These are phyloP conservation scores for Ophiostoma novo-ulmi DNA, from an alignment of 2,329 filamentous ascomycete species.

Conservation along the genomic window DNA sequence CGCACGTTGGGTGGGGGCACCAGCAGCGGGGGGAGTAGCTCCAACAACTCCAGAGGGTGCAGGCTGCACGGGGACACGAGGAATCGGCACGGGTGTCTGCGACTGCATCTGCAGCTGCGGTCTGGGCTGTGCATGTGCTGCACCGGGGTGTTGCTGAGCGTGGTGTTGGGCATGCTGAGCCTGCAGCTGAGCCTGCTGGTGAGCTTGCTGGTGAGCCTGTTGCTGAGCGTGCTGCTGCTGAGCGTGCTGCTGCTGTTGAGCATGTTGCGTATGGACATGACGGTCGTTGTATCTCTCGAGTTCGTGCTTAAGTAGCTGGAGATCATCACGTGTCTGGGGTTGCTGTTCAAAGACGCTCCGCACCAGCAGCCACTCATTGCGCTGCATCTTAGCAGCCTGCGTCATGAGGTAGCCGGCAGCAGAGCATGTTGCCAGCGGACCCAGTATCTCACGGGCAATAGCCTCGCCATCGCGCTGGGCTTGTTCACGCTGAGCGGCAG, in stretches of 20 bases:
- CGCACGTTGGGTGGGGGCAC: not conserved
- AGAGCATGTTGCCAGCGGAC: slow-evolving; percentile 55
- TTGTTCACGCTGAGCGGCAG: slow-evolving; percentile 18
- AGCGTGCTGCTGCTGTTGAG: slow-evolving; percentile 3
- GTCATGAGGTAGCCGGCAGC: slow-evolving; percentile 65
- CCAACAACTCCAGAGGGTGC: not conserved
- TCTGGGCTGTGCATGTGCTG: slow-evolving; percentile 13
- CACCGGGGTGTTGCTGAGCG: not conserved
- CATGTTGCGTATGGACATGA: slow-evolving; percentile 20
- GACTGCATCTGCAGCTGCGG: slow-evolving; percentile 18
- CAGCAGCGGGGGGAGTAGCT: not conserved
- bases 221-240: slow-evolving; percentile 3
- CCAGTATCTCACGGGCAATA: slow-evolving; percentile 33
- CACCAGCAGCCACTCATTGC: slow-evolving; percentile 70
- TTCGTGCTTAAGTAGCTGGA: slow-evolving; percentile 51
- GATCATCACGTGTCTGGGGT: slow-evolving; percentile 58
- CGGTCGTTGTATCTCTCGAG: slow-evolving; percentile 42
- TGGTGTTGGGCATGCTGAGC: slow-evolving; percentile 5
- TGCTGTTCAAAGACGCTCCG: slow-evolving; percentile 62
- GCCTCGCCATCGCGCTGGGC: slow-evolving; percentile 26
- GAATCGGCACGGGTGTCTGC: slow-evolving; percentile 30
- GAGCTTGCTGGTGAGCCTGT: slow-evolving; percentile 15
- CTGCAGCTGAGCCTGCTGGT: slow-evolving; percentile 10
- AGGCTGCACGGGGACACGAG: slow-evolving; percentile 26
- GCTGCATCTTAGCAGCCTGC: slow-evolving; percentile 62